These are phyloP conservation scores for Podospora appendiculata DNA, from an alignment of 495 filamentous ascomycete genomes.

Conservation along the genomic window DNA sequence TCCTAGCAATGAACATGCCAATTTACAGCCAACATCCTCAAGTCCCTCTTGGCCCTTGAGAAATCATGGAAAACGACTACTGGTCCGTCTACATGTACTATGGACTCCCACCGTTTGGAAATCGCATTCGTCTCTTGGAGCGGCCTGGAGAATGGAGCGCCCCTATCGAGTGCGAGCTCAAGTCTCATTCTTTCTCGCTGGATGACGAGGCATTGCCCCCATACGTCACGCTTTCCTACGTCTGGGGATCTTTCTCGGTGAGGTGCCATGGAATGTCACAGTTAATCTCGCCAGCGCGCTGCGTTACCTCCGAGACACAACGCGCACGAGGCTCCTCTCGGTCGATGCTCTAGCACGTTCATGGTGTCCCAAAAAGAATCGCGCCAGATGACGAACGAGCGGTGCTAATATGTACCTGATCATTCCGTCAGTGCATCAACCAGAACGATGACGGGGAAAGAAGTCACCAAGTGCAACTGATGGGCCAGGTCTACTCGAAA, in stretches of 20 bases:
- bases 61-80: too few species aligned
- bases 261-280: not conserved
- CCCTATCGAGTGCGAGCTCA: not conserved
- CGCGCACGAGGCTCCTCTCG: not conserved
- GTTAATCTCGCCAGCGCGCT: not conserved
- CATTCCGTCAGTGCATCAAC: not conserved
- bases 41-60: too few species aligned
- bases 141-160: not conserved
- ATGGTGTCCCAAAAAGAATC: not conserved
- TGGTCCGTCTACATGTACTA: too few species aligned
- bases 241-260: not conserved
- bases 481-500: not conserved
- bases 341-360: not conserved
- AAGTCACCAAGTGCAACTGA: not conserved
- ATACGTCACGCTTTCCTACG: not conserved
- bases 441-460: not conserved
- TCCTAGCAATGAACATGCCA: too few species aligned
- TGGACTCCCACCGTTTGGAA: too few species aligned
- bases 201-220: not conserved
- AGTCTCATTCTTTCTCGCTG: not conserved
- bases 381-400: not conserved
- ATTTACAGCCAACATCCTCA: too few species aligned
- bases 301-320: not conserved
- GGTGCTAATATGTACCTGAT: not conserved
- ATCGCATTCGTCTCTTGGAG: not conserved